These are phyloP conservation scores for Alternaria brassicicola DNA, from an alignment of 2,329 filamentous ascomycete species.

Conservation along the genomic window DNA sequence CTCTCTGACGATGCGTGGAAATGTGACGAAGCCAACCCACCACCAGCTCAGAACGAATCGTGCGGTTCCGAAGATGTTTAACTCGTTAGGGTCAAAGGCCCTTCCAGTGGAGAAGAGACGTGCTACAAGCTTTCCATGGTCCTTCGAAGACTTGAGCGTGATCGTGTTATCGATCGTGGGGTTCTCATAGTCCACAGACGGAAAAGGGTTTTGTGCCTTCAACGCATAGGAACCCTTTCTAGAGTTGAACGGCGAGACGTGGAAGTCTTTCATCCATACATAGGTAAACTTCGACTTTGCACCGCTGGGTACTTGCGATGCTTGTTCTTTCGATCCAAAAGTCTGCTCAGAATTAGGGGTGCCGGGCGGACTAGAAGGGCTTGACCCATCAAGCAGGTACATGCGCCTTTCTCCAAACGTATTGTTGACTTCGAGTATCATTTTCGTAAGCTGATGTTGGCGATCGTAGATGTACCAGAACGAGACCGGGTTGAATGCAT, in stretches of 20 bases:
- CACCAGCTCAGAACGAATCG: constrained; percentile 64
- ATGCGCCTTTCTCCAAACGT: constrained; percentile 74
- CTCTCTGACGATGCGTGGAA: constrained; percentile 69
- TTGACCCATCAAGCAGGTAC: constrained; percentile 61
- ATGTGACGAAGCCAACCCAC: constrained; percentile 71
- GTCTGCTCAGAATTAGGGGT: constrained; percentile 18
- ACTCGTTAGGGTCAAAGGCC: constrained; percentile 57
- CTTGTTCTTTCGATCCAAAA: constrained; percentile 5
- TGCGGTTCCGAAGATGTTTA: constrained; percentile 54
- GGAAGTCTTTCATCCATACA: constrained; percentile 72
- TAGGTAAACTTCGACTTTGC: constrained; percentile 53
- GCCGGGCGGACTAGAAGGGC: constrained; percentile 36
- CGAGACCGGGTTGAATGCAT: constrained; percentile 76
- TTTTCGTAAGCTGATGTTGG: constrained; percentile 63
- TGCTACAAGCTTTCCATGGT: constrained; percentile 66
- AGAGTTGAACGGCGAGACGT: constrained; percentile 76
- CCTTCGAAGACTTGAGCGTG: constrained; percentile 65
- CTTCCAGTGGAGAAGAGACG: constrained; percentile 61
- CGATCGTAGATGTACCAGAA: constrained; percentile 78
- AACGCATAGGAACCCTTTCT: constrained; percentile 57
- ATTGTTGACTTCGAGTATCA: constrained; percentile 78
- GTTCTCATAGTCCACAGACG: constrained; percentile 34
- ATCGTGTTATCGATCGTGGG: constrained; percentile 64
- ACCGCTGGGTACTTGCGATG: neutral
- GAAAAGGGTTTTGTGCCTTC: constrained; percentile 54